Conservation (phyloP, 2,329 filamentous ascomycete genomes). For the Pseudocercospora crystallina region DNA sequence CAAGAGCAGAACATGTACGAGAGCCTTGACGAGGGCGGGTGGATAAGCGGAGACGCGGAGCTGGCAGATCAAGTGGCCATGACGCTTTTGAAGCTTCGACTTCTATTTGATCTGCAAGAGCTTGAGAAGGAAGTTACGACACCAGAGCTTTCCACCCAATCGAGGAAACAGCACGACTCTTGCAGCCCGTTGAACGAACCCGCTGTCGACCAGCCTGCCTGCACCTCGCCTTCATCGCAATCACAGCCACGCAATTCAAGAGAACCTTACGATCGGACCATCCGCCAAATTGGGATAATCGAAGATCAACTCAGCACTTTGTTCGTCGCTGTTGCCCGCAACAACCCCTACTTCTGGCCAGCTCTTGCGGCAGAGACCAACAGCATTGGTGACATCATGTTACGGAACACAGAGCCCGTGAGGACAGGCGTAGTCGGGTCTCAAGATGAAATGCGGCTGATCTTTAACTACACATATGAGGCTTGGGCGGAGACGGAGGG, state of each 20-base stretch:
- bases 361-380: not conserved
- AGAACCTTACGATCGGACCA: not conserved
- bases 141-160: too few relatives aligned
- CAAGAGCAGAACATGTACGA: constrained; percentile 7
- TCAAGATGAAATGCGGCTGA: constrained; percentile 3
- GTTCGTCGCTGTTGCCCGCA: not conserved
- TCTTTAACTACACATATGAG: constrained; percentile 1
- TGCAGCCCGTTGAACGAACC: not conserved
- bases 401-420: not conserved
- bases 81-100: constrained; percentile 7
- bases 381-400: too few relatives aligned
- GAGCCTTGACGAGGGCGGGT: not conserved
- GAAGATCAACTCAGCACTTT: constrained; percentile 3
- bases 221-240: not conserved
- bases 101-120: constrained; percentile 3
- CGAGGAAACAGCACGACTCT: too few relatives aligned
- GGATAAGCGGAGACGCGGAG: not conserved
- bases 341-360: constrained; percentile 12
- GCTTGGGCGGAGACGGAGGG: constrained; percentile 12
- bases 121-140: not conserved
- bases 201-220: constrained; percentile 2
- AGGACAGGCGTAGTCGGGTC: not conserved
- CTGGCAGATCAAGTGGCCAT: not conserved
- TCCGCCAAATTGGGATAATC: not conserved
- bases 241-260: not conserved